A percentile compares a stretch with the other conserved stretches of the same genome.
phyloP scores from a whole-genome alignment of 768 basidiomycete genomes.

The Leccinellum albellum region DNA sequence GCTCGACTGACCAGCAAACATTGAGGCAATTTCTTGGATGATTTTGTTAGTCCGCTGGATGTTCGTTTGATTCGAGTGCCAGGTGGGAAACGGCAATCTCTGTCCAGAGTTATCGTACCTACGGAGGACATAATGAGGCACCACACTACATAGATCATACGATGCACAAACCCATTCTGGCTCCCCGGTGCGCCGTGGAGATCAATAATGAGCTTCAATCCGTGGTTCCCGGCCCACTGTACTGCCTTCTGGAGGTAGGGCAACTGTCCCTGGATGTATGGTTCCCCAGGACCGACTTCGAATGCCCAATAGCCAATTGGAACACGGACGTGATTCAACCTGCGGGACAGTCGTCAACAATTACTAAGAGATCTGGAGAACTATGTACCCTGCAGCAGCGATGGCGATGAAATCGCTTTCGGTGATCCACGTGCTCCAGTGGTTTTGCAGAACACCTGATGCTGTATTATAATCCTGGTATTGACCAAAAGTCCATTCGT shows the following conservation, averaged over 20 bases:
- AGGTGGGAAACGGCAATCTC: slow-evolving; percentile 52
- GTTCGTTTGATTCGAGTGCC: slow-evolving; percentile 66
- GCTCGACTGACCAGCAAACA: slow-evolving; percentile 50
- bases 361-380: slow-evolving; percentile 23
- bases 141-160: neutral
- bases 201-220: slow-evolving; percentile 80
- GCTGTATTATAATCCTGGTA: slow-evolving; percentile 53
- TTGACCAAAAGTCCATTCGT: slow-evolving; percentile 77
- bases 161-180: slow-evolving; percentile 63
- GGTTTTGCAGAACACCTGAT: slow-evolving; percentile 46
- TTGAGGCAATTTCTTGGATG: slow-evolving; percentile 57
- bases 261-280: slow-evolving; percentile 74
- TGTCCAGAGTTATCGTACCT: slow-evolving; percentile 86
- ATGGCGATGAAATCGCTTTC: slow-evolving; percentile 75
- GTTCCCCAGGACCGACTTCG: slow-evolving; percentile 74
- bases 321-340: slow-evolving; percentile 77
- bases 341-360: slow-evolving; percentile 25
- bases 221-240: slow-evolving; percentile 63
- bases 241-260: slow-evolving; percentile 66
- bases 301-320: slow-evolving; percentile 93
- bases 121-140: slow-evolving; percentile 6
- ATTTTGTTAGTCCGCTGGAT: slow-evolving; percentile 64
- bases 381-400: slow-evolving; percentile 63
- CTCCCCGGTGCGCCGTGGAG: slow-evolving; percentile 81
- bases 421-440: slow-evolving; percentile 85